Conservation (phyloP, 2,329 filamentous ascomycete genomes). For the Clathrospora elynae region DNA sequence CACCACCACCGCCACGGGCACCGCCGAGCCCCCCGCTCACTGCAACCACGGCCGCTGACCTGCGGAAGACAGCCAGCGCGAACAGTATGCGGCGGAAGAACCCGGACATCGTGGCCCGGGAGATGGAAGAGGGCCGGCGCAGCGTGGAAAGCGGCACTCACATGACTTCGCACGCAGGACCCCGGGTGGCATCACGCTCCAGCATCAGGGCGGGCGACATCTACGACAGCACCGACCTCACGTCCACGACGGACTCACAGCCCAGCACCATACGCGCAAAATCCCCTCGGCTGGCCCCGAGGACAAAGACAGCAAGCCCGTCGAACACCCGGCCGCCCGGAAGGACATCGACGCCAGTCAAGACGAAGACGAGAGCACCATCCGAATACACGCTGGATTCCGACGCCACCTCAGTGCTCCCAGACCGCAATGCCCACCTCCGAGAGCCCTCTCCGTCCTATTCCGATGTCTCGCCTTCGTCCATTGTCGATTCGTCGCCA, state of each 20-base stretch:
- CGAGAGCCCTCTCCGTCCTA: slow-evolving; percentile 40
- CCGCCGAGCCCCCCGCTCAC: slow-evolving; percentile 58
- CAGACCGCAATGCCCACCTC: slow-evolving; percentile 40
- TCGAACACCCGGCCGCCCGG: slow-evolving; percentile 23
- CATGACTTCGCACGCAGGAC: slow-evolving; percentile 45
- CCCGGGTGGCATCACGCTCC: slow-evolving; percentile 48
- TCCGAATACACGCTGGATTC: slow-evolving; percentile 54
- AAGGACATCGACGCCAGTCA: slow-evolving; percentile 32
- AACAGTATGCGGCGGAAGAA: slow-evolving; percentile 51
- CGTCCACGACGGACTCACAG: slow-evolving; percentile 49
- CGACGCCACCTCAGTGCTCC: slow-evolving; percentile 54
- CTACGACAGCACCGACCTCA: slow-evolving; percentile 50
- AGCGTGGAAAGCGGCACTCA: slow-evolving; percentile 51
- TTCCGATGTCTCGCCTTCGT: slow-evolving; percentile 49
- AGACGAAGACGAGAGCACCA: slow-evolving; percentile 40
- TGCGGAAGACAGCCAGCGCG: slow-evolving; percentile 52
- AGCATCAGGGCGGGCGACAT: slow-evolving; percentile 50
- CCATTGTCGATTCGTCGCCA: slow-evolving; percentile 53
- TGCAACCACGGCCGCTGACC: slow-evolving; percentile 47
- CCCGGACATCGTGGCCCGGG: slow-evolving; percentile 43
- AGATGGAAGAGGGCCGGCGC: slow-evolving; percentile 47
- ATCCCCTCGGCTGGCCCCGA: slow-evolving; percentile 26
- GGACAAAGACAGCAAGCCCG: slow-evolving; percentile 35
- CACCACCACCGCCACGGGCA: slow-evolving; percentile 36
- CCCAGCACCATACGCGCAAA: slow-evolving; percentile 48